Evolutionary conservation across 371 early-diverging fungal genomes (phyloP), one percentile per base, ranked within the genome.

Genomic region (Saksenaea oblongispora): DNA sequence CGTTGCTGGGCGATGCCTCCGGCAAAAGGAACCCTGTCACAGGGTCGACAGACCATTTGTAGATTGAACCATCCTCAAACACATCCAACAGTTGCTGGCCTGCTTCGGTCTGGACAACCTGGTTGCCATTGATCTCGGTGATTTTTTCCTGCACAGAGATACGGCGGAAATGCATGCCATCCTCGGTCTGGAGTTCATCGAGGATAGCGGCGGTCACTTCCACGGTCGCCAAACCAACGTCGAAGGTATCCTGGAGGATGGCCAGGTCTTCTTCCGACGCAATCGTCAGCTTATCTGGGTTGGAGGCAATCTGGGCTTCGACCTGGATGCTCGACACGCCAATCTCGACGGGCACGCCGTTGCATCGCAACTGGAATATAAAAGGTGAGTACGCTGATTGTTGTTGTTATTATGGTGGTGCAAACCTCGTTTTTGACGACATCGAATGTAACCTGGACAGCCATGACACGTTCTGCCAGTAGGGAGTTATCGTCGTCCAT

Each of bases 31-130:
- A 76, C 22, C 79, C 79, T 54, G 76, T 78, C 41, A 78, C 31
- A 34, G 76, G 78, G 63, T 81, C 82, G 5, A 75, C 72, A 18
- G 73, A 56, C 82, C 81, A 85, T 64, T 75, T 80, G 34, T 78
- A 66, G 34, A 83, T 62, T 18, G 73, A 51, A 26, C 87, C 88
- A 47, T 83, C 73, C 27, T 80, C 76, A 70, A 83, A 80, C 31
- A 90, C 76, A 71, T 90, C 89, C 39, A 92, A 59, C 31, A 90
- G 70, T 64, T 90, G 91, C 62, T 90, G 90, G 61, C 84, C 82
- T 36, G 82, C 86, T 42, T 85, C 87, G 26, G 88, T 84, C 74
- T 90, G 90, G n/a, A 79, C 76, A 37, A 92, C 87, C 63, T 85
- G 71, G 41, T 77, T 70, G 47, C 89, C 89, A 63, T 92, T 88